Evolutionary conservation across 2,329 filamentous ascomycete genomes (phyloP).

Genomic region (Hypoxylon sp.): DNA sequence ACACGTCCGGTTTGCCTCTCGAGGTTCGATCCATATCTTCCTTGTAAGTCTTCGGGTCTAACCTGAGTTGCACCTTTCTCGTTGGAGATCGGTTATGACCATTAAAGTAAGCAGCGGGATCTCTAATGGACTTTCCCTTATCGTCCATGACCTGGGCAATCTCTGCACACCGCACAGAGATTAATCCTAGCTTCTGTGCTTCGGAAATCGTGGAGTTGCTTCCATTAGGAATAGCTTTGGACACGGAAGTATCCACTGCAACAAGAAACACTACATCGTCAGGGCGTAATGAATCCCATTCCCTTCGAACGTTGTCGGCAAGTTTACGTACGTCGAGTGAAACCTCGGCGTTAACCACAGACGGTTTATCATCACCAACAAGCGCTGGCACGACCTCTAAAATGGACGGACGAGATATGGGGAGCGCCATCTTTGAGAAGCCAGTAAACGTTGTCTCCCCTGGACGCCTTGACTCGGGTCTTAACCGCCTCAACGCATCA

Average conservation of each 20-base stretch:
- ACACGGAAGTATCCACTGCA: conserved; percentile 75
- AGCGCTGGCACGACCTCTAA: conserved; percentile 86
- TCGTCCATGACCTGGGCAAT: conserved; percentile 90
- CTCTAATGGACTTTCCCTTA: conserved; percentile 80
- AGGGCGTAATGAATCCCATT: conserved; percentile 90
- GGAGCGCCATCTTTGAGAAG: conserved; percentile 91
- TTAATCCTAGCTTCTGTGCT: conserved; percentile 75
- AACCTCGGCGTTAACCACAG: conserved; percentile 88
- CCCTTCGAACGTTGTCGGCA: conserved; percentile 80
- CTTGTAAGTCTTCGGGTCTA: conserved; percentile 85
- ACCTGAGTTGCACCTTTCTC: conserved; percentile 81
- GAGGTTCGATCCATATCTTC: conserved; percentile 77
- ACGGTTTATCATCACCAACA: conserved; percentile 87
- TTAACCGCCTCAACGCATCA: conserved; percentile 81
- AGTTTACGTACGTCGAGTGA: conserved; percentile 85
- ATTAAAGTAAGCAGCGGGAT: conserved; percentile 73
- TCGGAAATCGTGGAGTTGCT: conserved; percentile 61
- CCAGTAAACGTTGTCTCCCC: conserved; percentile 84
- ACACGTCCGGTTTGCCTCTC: conserved; percentile 81
- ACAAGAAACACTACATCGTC: conserved; percentile 94
- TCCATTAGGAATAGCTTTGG: conserved; percentile 69
- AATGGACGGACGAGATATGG: conserved; percentile 87
- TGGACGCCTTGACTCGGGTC: conserved; percentile 74
- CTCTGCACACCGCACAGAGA: conserved; percentile 83
- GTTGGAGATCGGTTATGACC: conserved; percentile 72